Evolutionary conservation across 352 stramenopile species (phyloP).

Genomic region (Globisporangium splendens): DNA sequence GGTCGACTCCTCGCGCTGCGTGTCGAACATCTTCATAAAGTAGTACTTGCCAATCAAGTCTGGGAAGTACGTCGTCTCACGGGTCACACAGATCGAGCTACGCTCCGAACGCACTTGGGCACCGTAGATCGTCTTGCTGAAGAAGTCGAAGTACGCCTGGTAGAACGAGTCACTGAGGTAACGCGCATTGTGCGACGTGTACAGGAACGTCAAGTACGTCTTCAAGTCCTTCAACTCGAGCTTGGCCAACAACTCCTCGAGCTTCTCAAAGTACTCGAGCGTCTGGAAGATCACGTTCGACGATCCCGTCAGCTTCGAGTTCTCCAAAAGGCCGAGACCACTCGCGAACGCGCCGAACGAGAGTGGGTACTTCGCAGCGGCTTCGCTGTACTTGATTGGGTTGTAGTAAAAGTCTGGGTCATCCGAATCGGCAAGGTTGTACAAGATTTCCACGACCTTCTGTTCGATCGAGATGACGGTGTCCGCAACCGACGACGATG

Average conservation of each 20-base stretch:
- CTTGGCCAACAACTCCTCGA: conserved; percentile 30
- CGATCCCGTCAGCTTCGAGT: conserved; percentile 26
- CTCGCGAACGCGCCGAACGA: conserved; percentile 26
- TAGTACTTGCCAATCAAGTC: conserved; percentile 74
- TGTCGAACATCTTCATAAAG: conserved; percentile 71
- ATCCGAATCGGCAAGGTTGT: conserved; percentile 8
- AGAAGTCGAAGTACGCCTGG: conserved; percentile 87
- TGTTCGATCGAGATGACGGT: conserved; percentile 73
- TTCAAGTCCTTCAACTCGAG: conserved; percentile 41
- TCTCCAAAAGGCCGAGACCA: conserved; percentile 38
- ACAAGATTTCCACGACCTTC: conserved; percentile 44
- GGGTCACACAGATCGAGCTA: conserved; percentile 53
- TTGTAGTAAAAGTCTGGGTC: too few relatives aligned
- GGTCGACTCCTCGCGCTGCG: conserved; percentile 57
- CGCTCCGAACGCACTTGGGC: conserved; percentile 51
- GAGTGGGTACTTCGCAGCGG: too few relatives aligned
- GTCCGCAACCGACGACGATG: conserved; percentile 3
- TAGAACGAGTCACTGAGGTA: conserved; percentile 64
- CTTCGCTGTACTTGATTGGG: too few relatives aligned
- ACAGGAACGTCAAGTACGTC: conserved; percentile 42
- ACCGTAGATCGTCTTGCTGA: conserved; percentile 60
- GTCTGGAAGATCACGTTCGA: conserved; percentile 47
- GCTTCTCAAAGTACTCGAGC: conserved; percentile 42
- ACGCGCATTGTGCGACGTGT: conserved; percentile 27
- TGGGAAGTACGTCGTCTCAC: conserved; percentile 28